Evolutionary conservation across 179 eudicot species (phyloP), one percentile per base, ranked within the genome.

Genomic region (Patellifolia procumbens): DNA sequence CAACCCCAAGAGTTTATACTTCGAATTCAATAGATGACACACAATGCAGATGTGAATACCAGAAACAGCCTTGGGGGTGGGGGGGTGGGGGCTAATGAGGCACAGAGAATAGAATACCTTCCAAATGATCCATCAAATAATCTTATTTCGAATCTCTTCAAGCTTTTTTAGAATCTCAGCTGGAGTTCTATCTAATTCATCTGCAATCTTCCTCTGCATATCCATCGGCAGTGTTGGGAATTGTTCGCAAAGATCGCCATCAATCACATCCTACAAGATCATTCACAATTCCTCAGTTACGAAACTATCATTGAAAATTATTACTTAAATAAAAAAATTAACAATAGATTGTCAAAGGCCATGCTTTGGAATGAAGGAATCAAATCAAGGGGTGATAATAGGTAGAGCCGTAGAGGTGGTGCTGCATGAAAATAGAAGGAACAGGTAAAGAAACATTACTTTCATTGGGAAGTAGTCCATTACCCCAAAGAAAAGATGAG

Each of bases 221-320:
- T 96, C 99, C 90, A 96, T 74, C 20, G 99, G 97, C 74, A 95
- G 84, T 9, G 99, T 88, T 16, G 98, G 98, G 74, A 87, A 96
- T 68, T 96, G 99, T 84, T 96, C 99, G 51, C 98, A 93, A 43
- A 96, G 82, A 81, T 96, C 99, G 24, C 99, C 99, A 83, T 96
- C 99, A 72, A 96, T 90, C 84, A 96, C 99, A 85, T 93, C 99
- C 99, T 93, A 86, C 87, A 86, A 73, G 60, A 76, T 53, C 39
- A 83, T 8, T 16, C 46, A 39, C 34, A 79, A 42, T 4, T 9
- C 64, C 20, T 28, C 35, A 61, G 49, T 17, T 29, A 19, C 11
- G 12, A 61, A 2, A 61, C 28, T 26, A 58, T 8, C 28, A 22
- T 1, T 12, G 0, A 63, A 63, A 17, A 17, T 15, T 31, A 63